Conservation (phyloP, 352 stramenopile genomes). For the Lagenidium giganteum region DNA sequence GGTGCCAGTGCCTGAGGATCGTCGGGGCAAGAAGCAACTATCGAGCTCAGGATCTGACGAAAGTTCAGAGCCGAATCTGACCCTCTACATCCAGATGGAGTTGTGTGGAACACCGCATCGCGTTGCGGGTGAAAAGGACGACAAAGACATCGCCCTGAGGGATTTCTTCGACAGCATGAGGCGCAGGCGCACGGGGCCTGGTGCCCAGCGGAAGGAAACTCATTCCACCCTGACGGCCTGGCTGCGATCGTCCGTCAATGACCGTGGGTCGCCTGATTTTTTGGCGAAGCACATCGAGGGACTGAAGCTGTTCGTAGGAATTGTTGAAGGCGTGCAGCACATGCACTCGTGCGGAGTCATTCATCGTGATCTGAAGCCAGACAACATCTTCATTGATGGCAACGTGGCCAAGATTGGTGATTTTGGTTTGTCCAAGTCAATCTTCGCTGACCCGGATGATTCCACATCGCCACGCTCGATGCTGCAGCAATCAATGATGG, state of each 20-base stretch:
- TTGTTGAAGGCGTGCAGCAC: conserved; percentile 53
- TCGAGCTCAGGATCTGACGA: conserved; percentile 13
- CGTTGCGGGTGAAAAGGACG: conserved; percentile 5
- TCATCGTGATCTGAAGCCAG: conserved; percentile 69
- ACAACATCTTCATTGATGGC: conserved; percentile 72
- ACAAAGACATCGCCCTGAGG: conserved; percentile 32
- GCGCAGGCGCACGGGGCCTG: too few species aligned
- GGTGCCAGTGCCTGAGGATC: too few species aligned
- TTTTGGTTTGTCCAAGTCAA: conserved; percentile 62
- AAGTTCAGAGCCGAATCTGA: conserved; percentile 22
- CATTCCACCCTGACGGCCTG: conserved; percentile 49
- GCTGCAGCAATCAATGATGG: too few species aligned
- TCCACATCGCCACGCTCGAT: too few species aligned
- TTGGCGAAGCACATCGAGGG: conserved; percentile 37
- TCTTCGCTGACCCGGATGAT: conserved; percentile 36
- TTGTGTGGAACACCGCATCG: conserved; percentile 34
- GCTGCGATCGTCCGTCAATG: conserved; percentile 49
- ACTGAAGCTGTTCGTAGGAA: conserved; percentile 41
- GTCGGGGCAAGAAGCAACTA: too few species aligned
- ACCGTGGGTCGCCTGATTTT: conserved; percentile 24
- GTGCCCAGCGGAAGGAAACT: conserved; percentile 12
- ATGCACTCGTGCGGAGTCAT: conserved; percentile 68
- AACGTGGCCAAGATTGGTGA: conserved; percentile 63
- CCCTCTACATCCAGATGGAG: conserved; percentile 68
- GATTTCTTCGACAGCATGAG: conserved; percentile 35